Percentiles rank a stretch among this genome's conserved stretches.
phyloP scores from a whole-genome alignment of 192 early-diverging fungal genomes.

The Bifiguratus adelaidae region DNA sequence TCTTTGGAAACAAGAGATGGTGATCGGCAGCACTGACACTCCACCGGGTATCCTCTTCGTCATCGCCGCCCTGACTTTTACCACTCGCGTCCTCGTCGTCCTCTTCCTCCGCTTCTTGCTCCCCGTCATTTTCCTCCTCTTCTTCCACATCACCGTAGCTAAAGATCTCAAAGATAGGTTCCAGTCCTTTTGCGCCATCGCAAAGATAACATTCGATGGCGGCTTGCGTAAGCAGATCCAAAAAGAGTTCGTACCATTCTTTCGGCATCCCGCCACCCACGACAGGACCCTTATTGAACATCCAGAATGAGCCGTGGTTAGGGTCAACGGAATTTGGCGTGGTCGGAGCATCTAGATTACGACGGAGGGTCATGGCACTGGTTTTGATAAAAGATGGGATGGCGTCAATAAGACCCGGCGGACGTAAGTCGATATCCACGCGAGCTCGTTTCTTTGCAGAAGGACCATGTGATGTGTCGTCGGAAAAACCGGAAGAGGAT shows the following conservation, averaged over 20 bases:
- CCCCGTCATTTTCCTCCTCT: slow-evolving; percentile 12
- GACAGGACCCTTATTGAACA: slow-evolving; percentile 14
- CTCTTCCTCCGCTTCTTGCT: slow-evolving; percentile 4
- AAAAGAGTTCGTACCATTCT: slow-evolving; percentile 39
- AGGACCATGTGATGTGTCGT: no score
- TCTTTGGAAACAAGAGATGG: slow-evolving; percentile 31
- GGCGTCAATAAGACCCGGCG: slow-evolving; percentile 31
- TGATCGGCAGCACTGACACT: slow-evolving; percentile 31
- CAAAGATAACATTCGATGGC: slow-evolving; percentile 40
- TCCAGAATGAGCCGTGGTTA: slow-evolving; percentile 5
- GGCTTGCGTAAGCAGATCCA: slow-evolving; percentile 42
- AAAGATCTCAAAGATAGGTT: slow-evolving; percentile 36
- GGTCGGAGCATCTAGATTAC: slow-evolving; percentile 12
- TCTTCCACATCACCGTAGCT: slow-evolving; percentile 38
- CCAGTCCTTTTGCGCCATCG: slow-evolving; percentile 29
- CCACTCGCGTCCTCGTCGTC: slow-evolving; percentile 8
- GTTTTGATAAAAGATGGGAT: slow-evolving; percentile 37
- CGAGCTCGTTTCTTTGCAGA: no score
- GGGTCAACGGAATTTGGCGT: slow-evolving; percentile 1
- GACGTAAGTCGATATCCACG: no score
- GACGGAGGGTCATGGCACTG: slow-evolving; percentile 29
- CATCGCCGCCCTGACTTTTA: slow-evolving; percentile 8
- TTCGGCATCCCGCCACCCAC: slow-evolving; percentile 30
- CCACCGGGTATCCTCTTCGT: slow-evolving; percentile 22
- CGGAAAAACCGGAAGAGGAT: no score